Conservation (phyloP, 805 yeast species). For the Suhomyces pyralidae region DNA sequence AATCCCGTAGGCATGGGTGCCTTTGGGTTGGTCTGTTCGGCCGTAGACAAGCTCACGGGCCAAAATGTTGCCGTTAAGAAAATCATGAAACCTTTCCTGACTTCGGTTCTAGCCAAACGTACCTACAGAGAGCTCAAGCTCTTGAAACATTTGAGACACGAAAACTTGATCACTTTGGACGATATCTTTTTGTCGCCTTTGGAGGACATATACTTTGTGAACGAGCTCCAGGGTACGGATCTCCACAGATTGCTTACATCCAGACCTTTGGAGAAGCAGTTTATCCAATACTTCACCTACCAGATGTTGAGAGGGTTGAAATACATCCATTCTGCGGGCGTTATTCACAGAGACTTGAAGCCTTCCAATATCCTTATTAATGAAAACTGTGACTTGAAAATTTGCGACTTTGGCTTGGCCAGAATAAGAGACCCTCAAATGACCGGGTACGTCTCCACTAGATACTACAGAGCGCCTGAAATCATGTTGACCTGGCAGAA, state of each 20-base stretch:
- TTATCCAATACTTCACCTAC: constrained; percentile 93
- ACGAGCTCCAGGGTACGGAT: constrained; percentile 96
- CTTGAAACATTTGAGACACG: constrained; percentile 90
- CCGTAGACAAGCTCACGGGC: constrained; percentile 82
- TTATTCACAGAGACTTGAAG: constrained; percentile 83
- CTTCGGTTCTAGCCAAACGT: constrained; percentile 92
- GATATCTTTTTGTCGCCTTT: constrained; percentile 92
- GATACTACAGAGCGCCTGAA: constrained; percentile 97
- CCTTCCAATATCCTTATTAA: constrained; percentile 82
- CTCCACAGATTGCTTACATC: constrained; percentile 86
- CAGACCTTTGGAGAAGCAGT: constrained; percentile 92
- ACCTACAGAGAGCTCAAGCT: constrained; percentile 94
- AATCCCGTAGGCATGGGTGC: constrained; percentile 99
- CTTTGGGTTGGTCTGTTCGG: constrained; percentile 95
- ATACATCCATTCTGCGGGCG: constrained; percentile 90
- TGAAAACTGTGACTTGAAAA: constrained; percentile 87
- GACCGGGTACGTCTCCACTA: constrained; percentile 96
- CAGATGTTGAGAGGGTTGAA: constrained; percentile 89
- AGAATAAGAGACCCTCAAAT: constrained; percentile 97
- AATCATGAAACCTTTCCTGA: constrained; percentile 95
- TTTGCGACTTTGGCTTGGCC: constrained; percentile 93
- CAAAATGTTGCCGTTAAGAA: constrained; percentile 97
- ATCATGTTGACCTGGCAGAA: constrained; percentile 99
- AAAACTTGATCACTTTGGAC: constrained; percentile 86
- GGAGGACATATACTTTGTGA: constrained; percentile 94